Conservation (phyloP, 1,284 basidiomycete species). For the Dichomitus squalens region DNA sequence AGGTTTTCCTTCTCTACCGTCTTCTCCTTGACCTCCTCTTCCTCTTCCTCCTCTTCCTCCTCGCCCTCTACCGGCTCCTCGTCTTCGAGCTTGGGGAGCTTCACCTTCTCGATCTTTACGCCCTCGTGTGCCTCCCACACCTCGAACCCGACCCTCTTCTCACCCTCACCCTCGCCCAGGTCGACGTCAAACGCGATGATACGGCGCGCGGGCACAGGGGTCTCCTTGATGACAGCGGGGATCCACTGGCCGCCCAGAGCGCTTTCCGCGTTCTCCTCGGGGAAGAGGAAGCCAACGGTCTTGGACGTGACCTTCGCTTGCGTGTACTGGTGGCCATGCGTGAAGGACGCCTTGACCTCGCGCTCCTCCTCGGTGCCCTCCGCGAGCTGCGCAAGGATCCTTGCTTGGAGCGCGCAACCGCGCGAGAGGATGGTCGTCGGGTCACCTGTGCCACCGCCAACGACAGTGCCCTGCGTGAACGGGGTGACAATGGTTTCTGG, state of each 20-base stretch:
- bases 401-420: slow-evolving; percentile 88
- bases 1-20: slow-evolving; percentile 64
- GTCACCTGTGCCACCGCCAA: slow-evolving; percentile 75
- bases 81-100: slow-evolving; percentile 49
- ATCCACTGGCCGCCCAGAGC: slow-evolving; percentile 65
- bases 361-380: slow-evolving; percentile 47
- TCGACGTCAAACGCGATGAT: slow-evolving; percentile 72
- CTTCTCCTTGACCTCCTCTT: slow-evolving; percentile 67
- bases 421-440: slow-evolving; percentile 89
- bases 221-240: slow-evolving; percentile 70
- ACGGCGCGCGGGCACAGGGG: slow-evolving; percentile 80
- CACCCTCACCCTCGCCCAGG: slow-evolving; percentile 49
- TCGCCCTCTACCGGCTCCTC: slow-evolving; percentile 58
- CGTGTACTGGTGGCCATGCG: slow-evolving; percentile 46
- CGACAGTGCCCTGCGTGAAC: slow-evolving; percentile 64
- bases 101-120: slow-evolving; percentile 75
- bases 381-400: slow-evolving; percentile 57
- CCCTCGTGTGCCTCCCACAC: slow-evolving; percentile 88
- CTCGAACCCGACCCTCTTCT: slow-evolving; percentile 69
- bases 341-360: slow-evolving; percentile 57
- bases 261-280: slow-evolving; percentile 51
- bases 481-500: slow-evolving; percentile 67
- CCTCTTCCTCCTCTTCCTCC: slow-evolving; percentile 56
- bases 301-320: slow-evolving; percentile 59
- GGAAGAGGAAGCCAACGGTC: slow-evolving; percentile 84